Base-by-base conservation (phyloP, 2,329 filamentous ascomycete genomes). In the Metarhizium sp. region DNA sequence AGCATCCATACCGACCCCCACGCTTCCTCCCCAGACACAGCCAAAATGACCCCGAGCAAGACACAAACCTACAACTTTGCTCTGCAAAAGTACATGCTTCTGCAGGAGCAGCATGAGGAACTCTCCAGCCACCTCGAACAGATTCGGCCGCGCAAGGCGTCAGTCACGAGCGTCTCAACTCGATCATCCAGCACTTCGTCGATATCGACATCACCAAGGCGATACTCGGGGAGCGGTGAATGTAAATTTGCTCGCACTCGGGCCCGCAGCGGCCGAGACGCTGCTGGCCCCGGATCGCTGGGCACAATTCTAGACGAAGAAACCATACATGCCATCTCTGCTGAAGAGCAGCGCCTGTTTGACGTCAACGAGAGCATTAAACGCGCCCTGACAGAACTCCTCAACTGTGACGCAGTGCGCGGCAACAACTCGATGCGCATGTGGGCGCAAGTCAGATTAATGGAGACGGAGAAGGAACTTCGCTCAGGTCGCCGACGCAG, bases 291-390 rank as follows among this genome's bases (percentile, higher is more conserved):
- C 52, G 66, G 65, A 47, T 29, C 56, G 3, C 67, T 73, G n/a
- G 67, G 64, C 54, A 74, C 73, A 29, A 75, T 77, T 36, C 64
- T 73, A 25, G 76, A 80, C 62, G 76, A 77, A 62, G 70, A 74
- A 53, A 73, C 75, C 6, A 64, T 78, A 25, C 70, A 70, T 58
- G 75, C 78, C 62, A 75, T 82, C 59, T 77, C 74, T 0, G 69
- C 70, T 18, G 78, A 79, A 63, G 78, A 82, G 64, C 74, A 77
- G 59, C 78, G 75, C 58, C 73, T 83, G 11, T 79, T 73, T 52
- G 73, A 77, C 58, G 76, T 83, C 67, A 82, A 81, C 67, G 80
- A 83, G 67, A 75, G 77, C 61, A 80, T 84, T 70, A 85, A 85
- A 70, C 75, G 79, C 36, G 77, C 79, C 2, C 64, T 85, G 61